Conservation (phyloP, 1,284 basidiomycete species). For the Coniophora puteana region DNA sequence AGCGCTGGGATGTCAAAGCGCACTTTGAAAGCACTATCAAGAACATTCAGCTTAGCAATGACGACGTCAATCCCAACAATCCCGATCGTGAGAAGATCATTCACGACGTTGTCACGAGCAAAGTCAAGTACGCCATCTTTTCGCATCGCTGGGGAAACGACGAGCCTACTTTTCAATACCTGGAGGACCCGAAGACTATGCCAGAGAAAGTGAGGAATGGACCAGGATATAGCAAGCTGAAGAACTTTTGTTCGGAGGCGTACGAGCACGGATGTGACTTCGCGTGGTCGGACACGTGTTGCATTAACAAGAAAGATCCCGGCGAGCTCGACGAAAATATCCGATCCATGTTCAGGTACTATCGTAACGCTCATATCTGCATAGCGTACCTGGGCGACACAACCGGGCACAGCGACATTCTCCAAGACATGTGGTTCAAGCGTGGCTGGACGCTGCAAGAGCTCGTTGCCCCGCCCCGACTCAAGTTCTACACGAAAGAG, state of each 20-base stretch:
- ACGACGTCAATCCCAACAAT: background rate
- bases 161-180: constrained; percentile 1
- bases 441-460: too few species aligned
- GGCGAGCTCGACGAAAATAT: constrained; percentile 3
- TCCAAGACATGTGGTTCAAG: background rate
- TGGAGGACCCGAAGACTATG: background rate
- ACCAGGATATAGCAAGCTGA: constrained; percentile 3
- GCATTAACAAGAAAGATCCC: constrained; percentile 5
- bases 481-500: constrained; percentile 1
- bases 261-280: constrained; percentile 1
- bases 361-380: too few species aligned
- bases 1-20: background rate
- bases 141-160: constrained; percentile 4
- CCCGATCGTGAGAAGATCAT: background rate
- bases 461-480: background rate
- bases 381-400: background rate
- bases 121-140: constrained; percentile 4
- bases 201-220: background rate
- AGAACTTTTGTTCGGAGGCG: constrained; percentile 1
- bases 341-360: too few species aligned
- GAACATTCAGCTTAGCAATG: too few species aligned
- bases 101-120: background rate
- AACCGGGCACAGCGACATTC: background rate
- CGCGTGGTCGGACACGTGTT: constrained; percentile 8
- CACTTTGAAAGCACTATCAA: background rate